Conservation (phyloP, 768 basidiomycete genomes). For the Lenzites betulinus region DNA sequence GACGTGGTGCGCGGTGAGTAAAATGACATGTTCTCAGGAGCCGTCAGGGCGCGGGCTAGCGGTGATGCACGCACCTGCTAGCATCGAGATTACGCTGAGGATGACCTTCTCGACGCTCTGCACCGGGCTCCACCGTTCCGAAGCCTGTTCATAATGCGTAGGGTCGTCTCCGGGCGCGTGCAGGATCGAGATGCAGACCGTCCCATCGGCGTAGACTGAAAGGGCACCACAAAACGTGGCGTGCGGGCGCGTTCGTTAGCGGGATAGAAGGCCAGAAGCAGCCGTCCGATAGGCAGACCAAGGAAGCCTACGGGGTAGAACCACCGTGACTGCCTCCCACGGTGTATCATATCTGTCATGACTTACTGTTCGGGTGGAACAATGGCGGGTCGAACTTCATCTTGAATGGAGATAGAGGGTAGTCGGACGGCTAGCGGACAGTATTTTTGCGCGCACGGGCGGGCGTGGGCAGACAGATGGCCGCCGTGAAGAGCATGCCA, state of each 20-base stretch:
- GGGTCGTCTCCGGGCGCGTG: slow-evolving; percentile 94
- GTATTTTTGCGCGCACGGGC: not conserved
- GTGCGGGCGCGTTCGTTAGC: not conserved
- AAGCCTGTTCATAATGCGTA: slow-evolving; percentile 91
- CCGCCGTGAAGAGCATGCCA: slow-evolving; percentile 2
- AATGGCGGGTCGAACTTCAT: slow-evolving; percentile 98
- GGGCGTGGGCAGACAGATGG: slow-evolving; percentile 13
- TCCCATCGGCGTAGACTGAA: slow-evolving; percentile 92
- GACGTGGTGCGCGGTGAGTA: not conserved
- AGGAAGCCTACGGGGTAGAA: not conserved
- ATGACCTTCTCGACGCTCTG: slow-evolving; percentile 98
- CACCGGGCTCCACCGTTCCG: slow-evolving; percentile 98
- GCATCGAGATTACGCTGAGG: slow-evolving; percentile 94
- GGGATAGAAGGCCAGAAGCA: not conserved
- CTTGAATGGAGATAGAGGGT: slow-evolving; percentile 98
- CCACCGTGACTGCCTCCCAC: not conserved
- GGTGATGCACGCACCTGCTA: slow-evolving; percentile 66
- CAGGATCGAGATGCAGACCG: slow-evolving; percentile 96
- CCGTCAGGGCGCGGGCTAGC: not conserved
- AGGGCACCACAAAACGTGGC: not conserved
- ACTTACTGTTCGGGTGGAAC: slow-evolving; percentile 95
- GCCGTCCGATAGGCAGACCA: not conserved
- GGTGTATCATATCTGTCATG: slow-evolving; percentile 2
- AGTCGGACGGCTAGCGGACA: slow-evolving; percentile 73
- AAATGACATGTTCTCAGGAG: not conserved